phyloP scores from a whole-genome alignment of 768 basidiomycete genomes.

The Tylopilus subfusipes region DNA sequence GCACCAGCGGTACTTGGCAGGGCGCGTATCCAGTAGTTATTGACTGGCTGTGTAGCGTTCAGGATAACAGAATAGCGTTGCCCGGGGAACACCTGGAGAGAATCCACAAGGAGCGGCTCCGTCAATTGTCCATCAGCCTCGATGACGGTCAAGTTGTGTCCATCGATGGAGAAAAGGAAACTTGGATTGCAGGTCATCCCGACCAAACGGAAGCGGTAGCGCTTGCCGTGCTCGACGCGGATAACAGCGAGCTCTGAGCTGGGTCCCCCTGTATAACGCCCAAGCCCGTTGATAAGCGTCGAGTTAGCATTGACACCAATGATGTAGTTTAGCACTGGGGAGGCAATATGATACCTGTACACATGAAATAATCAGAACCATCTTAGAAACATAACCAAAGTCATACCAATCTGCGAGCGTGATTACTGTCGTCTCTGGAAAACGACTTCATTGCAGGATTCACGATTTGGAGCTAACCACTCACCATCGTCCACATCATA shows the following conservation, averaged over 20 bases:
- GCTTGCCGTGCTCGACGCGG: background rate
- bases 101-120: background rate
- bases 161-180: background rate
- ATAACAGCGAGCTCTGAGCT: background rate
- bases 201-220: background rate
- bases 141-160: background rate
- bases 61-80: background rate
- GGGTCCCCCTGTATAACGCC: background rate
- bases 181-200: background rate
- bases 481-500: background rate
- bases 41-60: background rate
- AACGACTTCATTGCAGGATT: background rate
- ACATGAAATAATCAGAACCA: background rate
- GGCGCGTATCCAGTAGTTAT: background rate
- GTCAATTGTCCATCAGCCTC: background rate
- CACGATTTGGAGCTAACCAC: background rate
- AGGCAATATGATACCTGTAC: background rate
- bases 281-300: conserved; percentile 4
- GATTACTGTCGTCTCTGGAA: background rate
- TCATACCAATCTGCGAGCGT: background rate
- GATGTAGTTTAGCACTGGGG: conserved; percentile 10
- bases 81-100: background rate
- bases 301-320: conserved; percentile 17
- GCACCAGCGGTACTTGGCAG: background rate
- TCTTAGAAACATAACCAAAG: background rate